These are phyloP conservation scores for Mucor circinelloides DNA, from an alignment of 371 early-diverging fungal species.

Conservation along the genomic window DNA sequence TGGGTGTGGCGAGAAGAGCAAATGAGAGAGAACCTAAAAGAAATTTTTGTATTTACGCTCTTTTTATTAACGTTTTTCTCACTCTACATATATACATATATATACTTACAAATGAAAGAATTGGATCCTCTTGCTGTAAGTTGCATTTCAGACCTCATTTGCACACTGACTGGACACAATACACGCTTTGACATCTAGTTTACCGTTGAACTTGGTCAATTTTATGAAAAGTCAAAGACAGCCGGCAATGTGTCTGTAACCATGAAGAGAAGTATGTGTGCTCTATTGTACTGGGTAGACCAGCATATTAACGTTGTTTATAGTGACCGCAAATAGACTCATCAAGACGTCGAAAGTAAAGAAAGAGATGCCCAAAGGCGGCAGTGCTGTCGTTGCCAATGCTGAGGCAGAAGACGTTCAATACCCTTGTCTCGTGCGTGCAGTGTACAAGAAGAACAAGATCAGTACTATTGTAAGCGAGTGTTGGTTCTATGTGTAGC, in stretches of 20 bases:
- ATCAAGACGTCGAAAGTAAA: conserved; percentile 28
- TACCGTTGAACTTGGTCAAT: conserved; percentile 49
- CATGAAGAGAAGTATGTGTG: conserved; percentile 48
- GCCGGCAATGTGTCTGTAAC: conserved; percentile 50
- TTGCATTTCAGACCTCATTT: background rate
- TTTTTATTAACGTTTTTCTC: background rate
- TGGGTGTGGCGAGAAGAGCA: background rate
- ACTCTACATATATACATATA: background rate
- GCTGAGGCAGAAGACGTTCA: conserved; percentile 21
- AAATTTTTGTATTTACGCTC: background rate
- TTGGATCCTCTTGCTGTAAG: conserved; percentile 42
- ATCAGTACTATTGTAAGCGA: conserved; percentile 47
- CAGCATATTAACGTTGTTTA: background rate
- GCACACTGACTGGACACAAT: background rate
- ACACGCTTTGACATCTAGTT: conserved; percentile 24
- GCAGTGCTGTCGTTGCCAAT: conserved; percentile 24
- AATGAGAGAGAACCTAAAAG: background rate
- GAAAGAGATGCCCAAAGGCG: conserved; percentile 40
- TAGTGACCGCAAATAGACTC: conserved; percentile 43
- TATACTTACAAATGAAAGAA: conserved; percentile 47
- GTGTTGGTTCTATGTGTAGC: background rate
- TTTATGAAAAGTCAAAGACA: conserved; percentile 43
- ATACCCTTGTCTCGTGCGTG: conserved; percentile 47
- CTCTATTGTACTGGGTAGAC: background rate
- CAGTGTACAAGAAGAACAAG: conserved; percentile 38